Conservation (phyloP, 306 rosid species). For the Argentina anserina region DNA sequence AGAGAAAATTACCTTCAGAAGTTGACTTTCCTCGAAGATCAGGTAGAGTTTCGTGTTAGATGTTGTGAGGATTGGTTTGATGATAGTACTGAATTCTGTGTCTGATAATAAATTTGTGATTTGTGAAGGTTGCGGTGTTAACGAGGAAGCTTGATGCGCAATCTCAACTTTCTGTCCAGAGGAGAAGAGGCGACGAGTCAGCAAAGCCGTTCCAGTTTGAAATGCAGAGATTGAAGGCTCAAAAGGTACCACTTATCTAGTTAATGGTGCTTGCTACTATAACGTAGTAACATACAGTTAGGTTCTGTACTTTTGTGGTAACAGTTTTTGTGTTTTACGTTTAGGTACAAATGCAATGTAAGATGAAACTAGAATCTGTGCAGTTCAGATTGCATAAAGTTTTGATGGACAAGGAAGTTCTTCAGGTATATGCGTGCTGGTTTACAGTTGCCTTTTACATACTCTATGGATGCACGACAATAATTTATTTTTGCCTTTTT, state of each 20-base stretch:
- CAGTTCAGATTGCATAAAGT: constrained; percentile 67
- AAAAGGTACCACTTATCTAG: constrained; percentile 51
- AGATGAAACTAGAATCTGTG: constrained; percentile 74
- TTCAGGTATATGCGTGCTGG: constrained; percentile 53
- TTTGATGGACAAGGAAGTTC: constrained; percentile 70
- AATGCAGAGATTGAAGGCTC: constrained; percentile 77
- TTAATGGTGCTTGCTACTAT: not conserved
- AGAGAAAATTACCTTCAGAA: constrained; percentile 79
- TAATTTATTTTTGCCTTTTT: not conserved
- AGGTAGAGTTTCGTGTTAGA: constrained; percentile 44
- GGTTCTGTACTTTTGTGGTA: not conserved
- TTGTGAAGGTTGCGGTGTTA: constrained; percentile 62
- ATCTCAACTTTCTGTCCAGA: constrained; percentile 72
- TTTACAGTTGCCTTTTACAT: not conserved
- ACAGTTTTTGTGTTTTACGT: constrained; percentile 10
- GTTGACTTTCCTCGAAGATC: constrained; percentile 71
- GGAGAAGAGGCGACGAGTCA: constrained; percentile 55
- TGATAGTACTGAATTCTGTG: not conserved
- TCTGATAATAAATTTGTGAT: not conserved
- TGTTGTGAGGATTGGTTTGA: not conserved
- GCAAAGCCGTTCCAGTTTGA: constrained; percentile 60
- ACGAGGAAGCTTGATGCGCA: constrained; percentile 67
- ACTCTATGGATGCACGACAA: not conserved
- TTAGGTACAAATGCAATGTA: constrained; percentile 88
- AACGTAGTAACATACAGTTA: not conserved